Base-by-base conservation (phyloP, 2,329 filamentous ascomycete genomes). In the Cladosporium phlei region DNA sequence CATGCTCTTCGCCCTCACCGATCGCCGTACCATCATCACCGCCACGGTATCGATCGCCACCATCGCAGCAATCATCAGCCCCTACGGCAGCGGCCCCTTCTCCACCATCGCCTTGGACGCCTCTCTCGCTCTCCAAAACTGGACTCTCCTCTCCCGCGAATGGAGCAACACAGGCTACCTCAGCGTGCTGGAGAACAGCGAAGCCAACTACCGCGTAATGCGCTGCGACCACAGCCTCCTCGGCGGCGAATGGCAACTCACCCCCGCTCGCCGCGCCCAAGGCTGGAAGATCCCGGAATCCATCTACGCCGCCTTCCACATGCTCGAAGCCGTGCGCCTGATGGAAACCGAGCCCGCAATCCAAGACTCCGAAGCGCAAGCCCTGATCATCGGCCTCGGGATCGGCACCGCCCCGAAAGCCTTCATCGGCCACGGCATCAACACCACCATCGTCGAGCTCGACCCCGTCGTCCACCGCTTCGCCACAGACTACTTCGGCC, bases 301-400 rank as follows among this genome's bases (percentile, higher is more conserved):
- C 0, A 88, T 98, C 47, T 98, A 97, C 63, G 85, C 88, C 8
- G 85, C 97, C n/a, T 98, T 98, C 64, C 84, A 88, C 20, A 94
- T 95, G 77, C 79, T 98, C 1, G 93, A 98, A 66, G 88, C 91
- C 3, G 85, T 97, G 5, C 80, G 93, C 17, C 76, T 98, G 24
- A 75, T 95, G 19, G 75, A 93, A 56, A 73, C 73, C 3, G 57
- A 54, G 38, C 40, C 49, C 5, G 22, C 39, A 4, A 49, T 55
- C 1, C 67, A 74, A 4, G 71, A 75, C 25, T 27, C 46, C 16
- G 38, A 55, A 17, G 59, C 59, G 2, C 42, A 79, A 38, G 91
- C 91, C 1, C 75, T 97, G 3, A 86, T 95, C 44, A 86, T 98
- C 56, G 93, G 93, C 5, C 80, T 97, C 16, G 93, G 93, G 35